phyloP scores from a whole-genome alignment of 257 asterid genomes.

The Euphrasia confusa region DNA sequence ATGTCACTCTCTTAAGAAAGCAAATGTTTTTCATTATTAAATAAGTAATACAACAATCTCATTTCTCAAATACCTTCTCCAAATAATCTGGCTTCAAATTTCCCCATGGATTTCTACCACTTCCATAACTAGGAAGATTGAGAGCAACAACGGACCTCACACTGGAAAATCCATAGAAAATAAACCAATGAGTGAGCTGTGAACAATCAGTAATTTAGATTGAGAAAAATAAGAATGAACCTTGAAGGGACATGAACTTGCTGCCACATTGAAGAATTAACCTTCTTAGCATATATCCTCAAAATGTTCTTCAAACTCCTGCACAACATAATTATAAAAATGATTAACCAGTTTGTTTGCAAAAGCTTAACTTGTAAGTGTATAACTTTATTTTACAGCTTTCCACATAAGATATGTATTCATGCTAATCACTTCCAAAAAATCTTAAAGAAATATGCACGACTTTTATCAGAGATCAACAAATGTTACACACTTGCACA shows the following conservation, averaged over 20 bases:
- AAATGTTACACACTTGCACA: too few relatives aligned
- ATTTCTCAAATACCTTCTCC: slow-evolving; percentile 58
- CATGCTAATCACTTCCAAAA: too few relatives aligned
- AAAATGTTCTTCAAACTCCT: slow-evolving; percentile 91
- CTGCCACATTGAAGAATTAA: slow-evolving; percentile 72
- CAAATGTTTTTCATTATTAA: too few relatives aligned
- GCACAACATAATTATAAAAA: slow-evolving; percentile 25
- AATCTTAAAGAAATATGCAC: too few relatives aligned
- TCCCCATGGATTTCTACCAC: slow-evolving; percentile 99
- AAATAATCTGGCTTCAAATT: slow-evolving; percentile 77
- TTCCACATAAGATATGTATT: too few relatives aligned
- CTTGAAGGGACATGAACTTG: slow-evolving; percentile 80
- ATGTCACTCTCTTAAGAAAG: too few relatives aligned
- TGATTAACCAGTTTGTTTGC: background rate
- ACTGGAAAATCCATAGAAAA: slow-evolving; percentile 34
- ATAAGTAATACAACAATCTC: background rate
- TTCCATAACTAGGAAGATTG: slow-evolving; percentile 97
- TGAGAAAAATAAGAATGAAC: slow-evolving; percentile 33
- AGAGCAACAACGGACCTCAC: slow-evolving; percentile 91
- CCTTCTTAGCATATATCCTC: slow-evolving; percentile 83
- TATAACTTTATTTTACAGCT: too few relatives aligned
- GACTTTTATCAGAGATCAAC: too few relatives aligned
- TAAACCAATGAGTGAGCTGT: slow-evolving; percentile 1
- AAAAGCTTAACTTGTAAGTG: too few relatives aligned
- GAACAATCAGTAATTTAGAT: background rate